A percentile compares a stretch with the other conserved stretches of the same genome.
Evolutionary conservation across 805 yeast genomes (phyloP).

Genomic region (Lipomyces lipofer): DNA sequence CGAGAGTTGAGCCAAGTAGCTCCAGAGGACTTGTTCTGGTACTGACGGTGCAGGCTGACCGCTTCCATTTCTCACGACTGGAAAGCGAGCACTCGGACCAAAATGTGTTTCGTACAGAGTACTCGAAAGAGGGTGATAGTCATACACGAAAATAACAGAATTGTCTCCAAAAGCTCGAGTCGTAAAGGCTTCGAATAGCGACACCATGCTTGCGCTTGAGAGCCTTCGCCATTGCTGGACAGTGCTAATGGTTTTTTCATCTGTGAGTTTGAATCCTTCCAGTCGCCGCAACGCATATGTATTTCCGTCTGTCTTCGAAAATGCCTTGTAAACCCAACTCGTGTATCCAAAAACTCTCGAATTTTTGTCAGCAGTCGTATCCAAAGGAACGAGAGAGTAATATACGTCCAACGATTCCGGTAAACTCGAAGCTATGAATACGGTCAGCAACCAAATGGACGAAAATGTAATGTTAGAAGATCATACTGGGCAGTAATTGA

Average conservation of each 20-base stretch:
- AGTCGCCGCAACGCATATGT: slow-evolving; percentile 75
- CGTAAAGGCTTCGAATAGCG: slow-evolving; percentile 78
- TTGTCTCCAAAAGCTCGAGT: slow-evolving; percentile 81
- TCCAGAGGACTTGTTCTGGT: slow-evolving; percentile 72
- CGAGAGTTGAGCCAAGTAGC: slow-evolving; percentile 69
- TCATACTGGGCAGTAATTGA: slow-evolving; percentile 52
- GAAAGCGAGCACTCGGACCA: slow-evolving; percentile 45
- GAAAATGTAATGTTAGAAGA: background rate
- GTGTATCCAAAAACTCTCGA: slow-evolving; percentile 52
- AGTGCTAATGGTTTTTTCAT: slow-evolving; percentile 59
- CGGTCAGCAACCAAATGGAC: background rate
- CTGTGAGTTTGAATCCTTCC: slow-evolving; percentile 55
- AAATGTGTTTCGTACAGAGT: slow-evolving; percentile 72
- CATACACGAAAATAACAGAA: slow-evolving; percentile 76
- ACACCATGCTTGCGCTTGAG: slow-evolving; percentile 59
- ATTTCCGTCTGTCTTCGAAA: slow-evolving; percentile 74
- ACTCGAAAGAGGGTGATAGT: slow-evolving; percentile 74
- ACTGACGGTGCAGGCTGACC: slow-evolving; percentile 42
- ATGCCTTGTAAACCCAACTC: slow-evolving; percentile 72
- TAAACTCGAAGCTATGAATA: slow-evolving; percentile 49
- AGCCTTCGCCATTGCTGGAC: slow-evolving; percentile 67
- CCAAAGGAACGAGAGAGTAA: slow-evolving; percentile 84
- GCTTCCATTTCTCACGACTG: slow-evolving; percentile 39
- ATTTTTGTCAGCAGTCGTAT: slow-evolving; percentile 46
- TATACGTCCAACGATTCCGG: slow-evolving; percentile 80